A percentile compares a stretch with the other conserved stretches of the same genome.
phyloP scores from a whole-genome alignment of 1,139 yeast genomes.

The Debaryomyces singareniensis region DNA sequence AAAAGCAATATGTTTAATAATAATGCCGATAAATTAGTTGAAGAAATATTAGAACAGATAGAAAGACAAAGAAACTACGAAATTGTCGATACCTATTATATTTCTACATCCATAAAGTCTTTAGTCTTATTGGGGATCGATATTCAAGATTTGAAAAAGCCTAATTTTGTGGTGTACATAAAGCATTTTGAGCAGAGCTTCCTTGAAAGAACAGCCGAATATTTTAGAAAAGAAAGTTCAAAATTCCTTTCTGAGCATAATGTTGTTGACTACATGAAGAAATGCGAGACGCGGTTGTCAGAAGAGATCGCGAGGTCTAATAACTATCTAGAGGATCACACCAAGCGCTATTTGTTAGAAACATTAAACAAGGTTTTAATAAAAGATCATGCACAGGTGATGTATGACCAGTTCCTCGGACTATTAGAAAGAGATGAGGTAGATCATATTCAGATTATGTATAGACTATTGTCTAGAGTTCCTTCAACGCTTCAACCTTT shows the following conservation, averaged over 20 bases:
- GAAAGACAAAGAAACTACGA: constrained; percentile 77
- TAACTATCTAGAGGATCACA: constrained; percentile 79
- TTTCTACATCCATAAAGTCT: constrained; percentile 76
- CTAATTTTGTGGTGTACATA: constrained; percentile 76
- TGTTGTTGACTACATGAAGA: constrained; percentile 85
- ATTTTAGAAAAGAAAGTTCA: constrained; percentile 66
- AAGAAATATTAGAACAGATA: constrained; percentile 70
- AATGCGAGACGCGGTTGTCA: constrained; percentile 73
- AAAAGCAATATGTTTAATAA: constrained; percentile 71
- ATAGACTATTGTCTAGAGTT: constrained; percentile 66
- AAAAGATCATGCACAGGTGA: constrained; percentile 67
- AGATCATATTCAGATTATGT: constrained; percentile 75
- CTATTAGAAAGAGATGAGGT: constrained; percentile 73
- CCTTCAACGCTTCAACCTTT: constrained; percentile 72
- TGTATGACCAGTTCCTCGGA: constrained; percentile 70
- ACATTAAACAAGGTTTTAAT: constrained; percentile 73
- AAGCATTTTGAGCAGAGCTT: constrained; percentile 74
- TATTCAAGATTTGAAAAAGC: constrained; percentile 75
- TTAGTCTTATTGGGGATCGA: constrained; percentile 75
- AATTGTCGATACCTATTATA: constrained; percentile 58
- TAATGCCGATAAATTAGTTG: constrained; percentile 53
- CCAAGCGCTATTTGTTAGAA: constrained; percentile 70
- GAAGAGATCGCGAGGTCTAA: constrained; percentile 80
- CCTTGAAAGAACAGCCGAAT: constrained; percentile 64
- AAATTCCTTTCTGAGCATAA: constrained; percentile 65